phyloP scores from a whole-genome alignment of 1,139 yeast genomes.

The Candida tunisiensis region DNA sequence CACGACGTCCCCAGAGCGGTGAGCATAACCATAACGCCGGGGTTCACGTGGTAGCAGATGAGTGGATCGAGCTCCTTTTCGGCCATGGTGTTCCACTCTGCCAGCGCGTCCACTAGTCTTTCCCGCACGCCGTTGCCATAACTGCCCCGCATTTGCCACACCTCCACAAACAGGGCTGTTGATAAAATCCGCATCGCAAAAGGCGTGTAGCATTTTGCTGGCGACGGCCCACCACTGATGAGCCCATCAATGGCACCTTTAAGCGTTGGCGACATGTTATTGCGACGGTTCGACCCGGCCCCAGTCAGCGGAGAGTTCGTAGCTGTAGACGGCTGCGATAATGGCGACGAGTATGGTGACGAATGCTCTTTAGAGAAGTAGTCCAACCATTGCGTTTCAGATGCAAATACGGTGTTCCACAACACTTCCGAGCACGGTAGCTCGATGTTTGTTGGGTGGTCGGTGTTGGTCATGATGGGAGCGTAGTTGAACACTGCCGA shows the following conservation, averaged over 20 bases:
- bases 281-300: neutral
- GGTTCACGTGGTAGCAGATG: neutral
- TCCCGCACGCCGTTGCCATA: neutral
- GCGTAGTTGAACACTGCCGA: slow-evolving; percentile 16
- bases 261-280: neutral
- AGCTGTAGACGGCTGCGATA: too few species aligned
- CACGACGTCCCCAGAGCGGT: neutral
- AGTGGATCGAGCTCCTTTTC: neutral
- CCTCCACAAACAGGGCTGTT: neutral
- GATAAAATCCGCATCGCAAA: neutral
- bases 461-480: slow-evolving; percentile 9
- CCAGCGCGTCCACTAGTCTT: neutral
- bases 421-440: slow-evolving; percentile 19
- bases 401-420: slow-evolving; percentile 8
- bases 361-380: slow-evolving; percentile 1
- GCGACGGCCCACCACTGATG: too few species aligned
- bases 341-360: too few species aligned
- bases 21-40: neutral
- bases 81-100: neutral
- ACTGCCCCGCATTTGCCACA: too few species aligned
- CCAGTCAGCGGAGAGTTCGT: slow-evolving; percentile 1
- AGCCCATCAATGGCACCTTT: too few species aligned
- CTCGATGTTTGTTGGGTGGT: slow-evolving; percentile 8
- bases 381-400: neutral
- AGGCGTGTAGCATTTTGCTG: too few species aligned